Base-by-base conservation (phyloP, 2,329 filamentous ascomycete genomes). In the Nemania sp. region DNA sequence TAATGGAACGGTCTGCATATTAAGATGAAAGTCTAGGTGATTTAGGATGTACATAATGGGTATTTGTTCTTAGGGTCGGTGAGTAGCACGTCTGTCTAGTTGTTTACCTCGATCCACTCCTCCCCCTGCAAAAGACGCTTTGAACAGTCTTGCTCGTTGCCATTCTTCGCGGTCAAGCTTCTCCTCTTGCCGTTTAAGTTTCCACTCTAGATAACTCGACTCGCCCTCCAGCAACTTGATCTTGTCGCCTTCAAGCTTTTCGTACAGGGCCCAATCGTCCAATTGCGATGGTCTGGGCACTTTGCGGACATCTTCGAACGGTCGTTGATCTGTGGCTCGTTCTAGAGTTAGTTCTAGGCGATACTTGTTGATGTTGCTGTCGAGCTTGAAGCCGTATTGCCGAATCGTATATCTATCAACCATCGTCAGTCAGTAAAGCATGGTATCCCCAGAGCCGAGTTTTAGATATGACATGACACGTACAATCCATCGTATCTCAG, bases 401-500 rank as follows among this genome's bases (percentile, higher is more conserved):
- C 68, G 67, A 37, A 84, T 68, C 2, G 66, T 74, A 63, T 82
- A 82, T 24, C 80, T 83, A 12, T 17, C 4, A 12, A 19, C 8
- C n/a, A n/a, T 8, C 30, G 20, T 12, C 7, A 17, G 15, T 54
- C 31, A 48, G 53, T 37, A 48, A 59, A 22, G 20, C 6, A 34
- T 30, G n/a, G n/a, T 19, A 15, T 15, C n/a, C 19, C 14, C 14
- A 22, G 28, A 6, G 20, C 9, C n/a, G 7, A 42, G n/a, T 14
- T 15, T 5, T 19, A 26, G 22, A 6, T 19, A 14, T 3, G 12
- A 17, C 3, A 17, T 36, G 31, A n/a, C 12, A 71, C 79, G 67
- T 69, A 83, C 80, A 82, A 59, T 45, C 82, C 82, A 62, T 85
- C 82, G 56, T 83, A 84, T 54, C 82, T 72, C 23, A 84, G 63